Percentiles rank a stretch among this genome's conserved stretches.
Evolutionary conservation across 805 yeast species (phyloP).

Genomic region (Priceomyces castillae): DNA sequence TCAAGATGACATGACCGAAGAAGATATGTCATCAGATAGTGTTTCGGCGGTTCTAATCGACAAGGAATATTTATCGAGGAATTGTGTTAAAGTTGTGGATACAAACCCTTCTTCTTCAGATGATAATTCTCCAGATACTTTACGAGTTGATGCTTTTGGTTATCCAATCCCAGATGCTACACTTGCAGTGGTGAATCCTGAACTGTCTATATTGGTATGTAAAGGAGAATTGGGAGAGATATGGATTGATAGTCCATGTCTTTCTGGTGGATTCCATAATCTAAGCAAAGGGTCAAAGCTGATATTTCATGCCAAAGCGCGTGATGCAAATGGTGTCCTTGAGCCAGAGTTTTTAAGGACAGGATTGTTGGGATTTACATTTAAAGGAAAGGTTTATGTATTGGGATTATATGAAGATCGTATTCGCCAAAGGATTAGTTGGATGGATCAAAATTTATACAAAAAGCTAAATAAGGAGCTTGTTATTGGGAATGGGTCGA

Average conservation of each 20-base stretch:
- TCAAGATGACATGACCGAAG: constrained; percentile 35
- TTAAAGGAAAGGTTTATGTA: constrained; percentile 82
- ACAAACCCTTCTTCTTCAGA: constrained; percentile 52
- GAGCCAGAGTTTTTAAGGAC: constrained; percentile 85
- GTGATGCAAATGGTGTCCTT: constrained; percentile 64
- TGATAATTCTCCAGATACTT: constrained; percentile 34
- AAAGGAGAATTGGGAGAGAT: constrained; percentile 88
- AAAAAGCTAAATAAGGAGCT: constrained; percentile 26
- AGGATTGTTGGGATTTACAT: constrained; percentile 84
- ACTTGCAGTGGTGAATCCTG: constrained; percentile 91
- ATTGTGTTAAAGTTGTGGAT: constrained; percentile 64
- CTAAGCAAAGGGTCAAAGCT: constrained; percentile 59
- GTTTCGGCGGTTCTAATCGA: constrained; percentile 70
- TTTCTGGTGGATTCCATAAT: constrained; percentile 90
- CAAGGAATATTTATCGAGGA: constrained; percentile 67
- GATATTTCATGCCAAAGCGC: constrained; percentile 79
- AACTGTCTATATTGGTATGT: constrained; percentile 69
- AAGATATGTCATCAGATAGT: constrained; percentile 29
- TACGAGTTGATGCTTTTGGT: constrained; percentile 89
- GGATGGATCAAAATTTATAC: constrained; percentile 53
- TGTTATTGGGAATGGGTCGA: constrained; percentile 37
- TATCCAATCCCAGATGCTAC: constrained; percentile 93
- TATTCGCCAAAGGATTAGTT: constrained; percentile 69
- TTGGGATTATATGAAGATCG: constrained; percentile 91
- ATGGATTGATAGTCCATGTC: constrained; percentile 93